Base-by-base conservation (phyloP, 257 asterid species). In the Capsicum baccatum region DNA sequence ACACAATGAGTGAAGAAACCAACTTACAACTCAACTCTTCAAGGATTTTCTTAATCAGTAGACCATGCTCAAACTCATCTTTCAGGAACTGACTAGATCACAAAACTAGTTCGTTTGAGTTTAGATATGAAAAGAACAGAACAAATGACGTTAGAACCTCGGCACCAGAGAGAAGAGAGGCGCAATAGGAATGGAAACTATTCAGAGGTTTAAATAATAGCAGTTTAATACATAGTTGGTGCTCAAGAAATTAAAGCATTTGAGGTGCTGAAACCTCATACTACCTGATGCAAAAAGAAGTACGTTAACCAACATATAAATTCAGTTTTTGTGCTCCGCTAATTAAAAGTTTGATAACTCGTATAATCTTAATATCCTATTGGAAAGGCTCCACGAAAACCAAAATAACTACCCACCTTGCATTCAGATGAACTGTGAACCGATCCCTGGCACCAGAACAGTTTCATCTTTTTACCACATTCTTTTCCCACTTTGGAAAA, bases 121-220 rank as follows among this genome's bases (percentile, higher is more conserved):
- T 66, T 12, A 33, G 47, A 12, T 66, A 33, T 33, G 48, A 33
- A 66, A 66, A 66, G 48, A 66, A 66, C 48, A 33, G 73, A 66
- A 66, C 9, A 33, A 33, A 64, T 6, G 73, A 33, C 2, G n/a
- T 33, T 66, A 11, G 47, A 66, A n/a, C 73, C 33, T 12, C 73
- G 26, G 73, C 73, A 33, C 73, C 73, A 66, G 10, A 33, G 73
- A 66, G 47, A 66, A 66, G 39, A 66, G 48, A 66, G 48, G 48
- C 1, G n/a, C n/a, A 8, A 17, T 33, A 11, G 10, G 9, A 66
- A 33, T 66, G 48, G 19, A 33, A 44, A 66, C n/a, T 16, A 66
- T 2, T 33, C 48, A 66, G 73, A 33, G 10, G 9, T 50, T 0
- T 0, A 21, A 74, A 50, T 13, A 50, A 50, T 7, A 21, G 62